Conservation (phyloP, 345 rosid genomes). For the Citrus glauca region DNA sequence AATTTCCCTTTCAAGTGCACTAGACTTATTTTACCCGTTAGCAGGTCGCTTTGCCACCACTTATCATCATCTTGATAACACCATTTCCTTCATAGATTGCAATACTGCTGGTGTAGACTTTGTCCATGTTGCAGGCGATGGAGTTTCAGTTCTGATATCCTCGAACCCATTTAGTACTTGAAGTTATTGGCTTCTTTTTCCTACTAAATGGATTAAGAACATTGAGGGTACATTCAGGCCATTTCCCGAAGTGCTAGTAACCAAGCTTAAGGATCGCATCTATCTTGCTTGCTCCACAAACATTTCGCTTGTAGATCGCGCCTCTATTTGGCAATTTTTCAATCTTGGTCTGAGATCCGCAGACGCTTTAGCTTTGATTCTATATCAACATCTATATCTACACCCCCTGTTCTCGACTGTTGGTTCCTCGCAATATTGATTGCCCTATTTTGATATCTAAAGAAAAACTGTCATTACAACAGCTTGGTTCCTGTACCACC, state of each 20-base stretch:
- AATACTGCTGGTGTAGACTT: constrained; percentile 29
- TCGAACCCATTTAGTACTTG: constrained; percentile 27
- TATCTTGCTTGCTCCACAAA: constrained; percentile 40
- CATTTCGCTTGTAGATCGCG: constrained; percentile 34
- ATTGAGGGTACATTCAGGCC: constrained; percentile 30
- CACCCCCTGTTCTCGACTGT: constrained; percentile 8
- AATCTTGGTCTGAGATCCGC: constrained; percentile 41
- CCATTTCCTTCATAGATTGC: constrained; percentile 20
- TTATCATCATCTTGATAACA: constrained; percentile 7
- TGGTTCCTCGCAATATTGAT: constrained; percentile 1
- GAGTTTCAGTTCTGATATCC: constrained; percentile 24
- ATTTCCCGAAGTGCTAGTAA: constrained; percentile 40
- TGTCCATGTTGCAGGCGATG: constrained; percentile 29
- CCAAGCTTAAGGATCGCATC: constrained; percentile 41
- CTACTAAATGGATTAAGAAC: constrained; percentile 31
- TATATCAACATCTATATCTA: neutral
- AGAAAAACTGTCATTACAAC: neutral
- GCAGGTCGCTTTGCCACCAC: constrained; percentile 26
- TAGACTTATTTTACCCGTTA: constrained; percentile 15
- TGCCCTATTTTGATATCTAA: constrained; percentile 15
- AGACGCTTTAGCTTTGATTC: neutral
- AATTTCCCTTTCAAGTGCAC: constrained; percentile 20
- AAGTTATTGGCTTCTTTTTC: constrained; percentile 31
- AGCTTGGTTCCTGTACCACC: neutral
- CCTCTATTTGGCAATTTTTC: constrained; percentile 45